phyloP scores from a whole-genome alignment of 2,329 filamentous ascomycete genomes.

The Scedosporium apiospermum region DNA sequence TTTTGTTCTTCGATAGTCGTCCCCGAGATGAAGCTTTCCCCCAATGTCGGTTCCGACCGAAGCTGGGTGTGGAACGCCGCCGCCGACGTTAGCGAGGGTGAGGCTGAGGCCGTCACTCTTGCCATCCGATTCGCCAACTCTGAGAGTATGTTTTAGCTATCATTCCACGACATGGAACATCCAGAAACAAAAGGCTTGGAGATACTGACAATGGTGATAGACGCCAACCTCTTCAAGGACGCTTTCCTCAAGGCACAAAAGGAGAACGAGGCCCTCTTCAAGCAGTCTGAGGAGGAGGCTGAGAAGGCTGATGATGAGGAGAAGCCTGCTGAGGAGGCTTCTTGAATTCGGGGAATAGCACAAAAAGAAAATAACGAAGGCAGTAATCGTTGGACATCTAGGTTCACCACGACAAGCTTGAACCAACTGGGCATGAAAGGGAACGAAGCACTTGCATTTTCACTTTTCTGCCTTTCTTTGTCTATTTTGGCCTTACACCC shows the following conservation, averaged over 20 bases:
- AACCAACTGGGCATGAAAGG: not conserved
- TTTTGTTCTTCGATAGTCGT: conserved; percentile 51
- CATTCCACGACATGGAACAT: not conserved
- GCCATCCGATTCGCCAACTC: conserved; percentile 97
- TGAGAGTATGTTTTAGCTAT: conserved; percentile 62
- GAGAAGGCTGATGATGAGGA: not conserved
- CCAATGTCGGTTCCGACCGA: conserved; percentile 95
- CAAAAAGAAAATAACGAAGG: not conserved
- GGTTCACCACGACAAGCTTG: not conserved
- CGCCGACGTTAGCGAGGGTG: conserved; percentile 95
- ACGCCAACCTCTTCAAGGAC: conserved; percentile 96
- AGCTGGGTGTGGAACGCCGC: conserved; percentile 99
- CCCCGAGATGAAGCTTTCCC: conserved; percentile 96
- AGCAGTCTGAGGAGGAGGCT: conserved; percentile 24
- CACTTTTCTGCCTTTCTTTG: not conserved
- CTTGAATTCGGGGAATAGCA: not conserved
- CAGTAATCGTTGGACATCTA: not conserved
- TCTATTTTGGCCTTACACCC: not conserved
- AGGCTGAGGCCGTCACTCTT: conserved; percentile 90
- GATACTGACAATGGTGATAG: conserved; percentile 35
- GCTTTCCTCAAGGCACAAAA: conserved; percentile 94
- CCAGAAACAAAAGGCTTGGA: conserved; percentile 2
- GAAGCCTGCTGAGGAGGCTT: conserved; percentile 1
- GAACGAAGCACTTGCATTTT: not conserved
- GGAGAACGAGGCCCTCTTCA: conserved; percentile 86